phyloP scores from a whole-genome alignment of 1,284 basidiomycete genomes.

The Pseudozyma hubeiensis region DNA sequence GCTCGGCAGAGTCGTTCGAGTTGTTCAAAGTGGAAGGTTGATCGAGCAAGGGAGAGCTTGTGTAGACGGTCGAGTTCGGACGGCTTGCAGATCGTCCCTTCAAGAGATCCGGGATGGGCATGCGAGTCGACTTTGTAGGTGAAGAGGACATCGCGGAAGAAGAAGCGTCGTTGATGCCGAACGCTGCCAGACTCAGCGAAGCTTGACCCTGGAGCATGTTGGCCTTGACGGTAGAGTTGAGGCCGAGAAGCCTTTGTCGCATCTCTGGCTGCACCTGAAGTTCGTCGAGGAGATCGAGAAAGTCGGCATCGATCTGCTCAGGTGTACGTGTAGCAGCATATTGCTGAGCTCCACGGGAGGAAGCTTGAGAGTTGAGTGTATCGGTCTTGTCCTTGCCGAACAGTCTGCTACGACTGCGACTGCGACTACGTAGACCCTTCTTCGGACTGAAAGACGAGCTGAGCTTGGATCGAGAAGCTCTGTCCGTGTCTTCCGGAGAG shows the following conservation, averaged over 20 bases:
- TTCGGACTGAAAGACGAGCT: slow-evolving; percentile 43
- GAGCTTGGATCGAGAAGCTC: slow-evolving; percentile 21
- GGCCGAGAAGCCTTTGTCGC: slow-evolving; percentile 79
- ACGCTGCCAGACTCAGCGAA: slow-evolving; percentile 73
- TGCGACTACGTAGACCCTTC: slow-evolving; percentile 33
- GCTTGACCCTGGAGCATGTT: slow-evolving; percentile 89
- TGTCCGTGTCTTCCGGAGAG: slow-evolving; percentile 32
- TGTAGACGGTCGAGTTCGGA: slow-evolving; percentile 20
- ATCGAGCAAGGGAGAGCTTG: slow-evolving; percentile 20
- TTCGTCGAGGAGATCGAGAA: slow-evolving; percentile 51
- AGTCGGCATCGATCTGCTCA: slow-evolving; percentile 56
- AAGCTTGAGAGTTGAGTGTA: slow-evolving; percentile 23
- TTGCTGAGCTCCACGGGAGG: neutral
- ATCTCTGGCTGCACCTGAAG: slow-evolving; percentile 79
- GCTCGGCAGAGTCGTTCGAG: slow-evolving; percentile 19
- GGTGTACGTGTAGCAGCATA: slow-evolving; percentile 22
- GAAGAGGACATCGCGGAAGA: slow-evolving; percentile 11
- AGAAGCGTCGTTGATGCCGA: slow-evolving; percentile 42
- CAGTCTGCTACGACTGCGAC: slow-evolving; percentile 35
- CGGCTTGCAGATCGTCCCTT: slow-evolving; percentile 19
- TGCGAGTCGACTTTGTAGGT: slow-evolving; percentile 25
- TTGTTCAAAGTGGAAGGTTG: neutral
- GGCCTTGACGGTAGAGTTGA: slow-evolving; percentile 84
- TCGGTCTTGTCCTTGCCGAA: slow-evolving; percentile 47
- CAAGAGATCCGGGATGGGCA: slow-evolving; percentile 46